Evolutionary conservation across 139 green algal genomes (phyloP), one percentile per base, ranked within the genome.

Genomic region (Pedinophyceae sp.): DNA sequence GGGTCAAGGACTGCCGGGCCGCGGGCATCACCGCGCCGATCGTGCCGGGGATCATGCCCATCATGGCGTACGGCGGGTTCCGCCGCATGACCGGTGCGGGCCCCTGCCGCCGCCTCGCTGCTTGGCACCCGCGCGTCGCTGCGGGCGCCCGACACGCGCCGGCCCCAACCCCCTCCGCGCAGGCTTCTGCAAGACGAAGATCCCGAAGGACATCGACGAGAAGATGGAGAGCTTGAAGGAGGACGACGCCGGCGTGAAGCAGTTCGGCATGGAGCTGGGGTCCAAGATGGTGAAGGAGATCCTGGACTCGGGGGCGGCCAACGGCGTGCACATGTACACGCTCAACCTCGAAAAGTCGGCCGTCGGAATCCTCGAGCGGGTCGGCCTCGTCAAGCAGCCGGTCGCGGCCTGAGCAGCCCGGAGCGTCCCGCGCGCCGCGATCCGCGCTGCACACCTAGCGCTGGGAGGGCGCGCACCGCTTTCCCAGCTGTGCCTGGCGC

Each of bases 71-170:
- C 50, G 77, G 76, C 27, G 89, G 89, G 50, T 97, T 97, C 80
- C 93, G 94, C 75, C 76, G 89, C 62, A 97, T 97, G 89, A 97
- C 89, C 43, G 64, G n/a, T n/a, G n/a, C n/a, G n/a, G n/a, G n/a
- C n/a, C n/a, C n/a, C n/a, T n/a, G n/a, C n/a, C n/a, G n/a, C n/a
- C n/a, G n/a, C n/a, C n/a, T n/a, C n/a, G n/a, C n/a, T n/a, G n/a
- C n/a, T n/a, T n/a, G n/a, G n/a, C n/a, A n/a, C n/a, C n/a, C n/a
- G n/a, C n/a, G n/a, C n/a, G n/a, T n/a, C n/a, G n/a, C n/a, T n/a
- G n/a, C n/a, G n/a, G n/a, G n/a, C n/a, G n/a, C n/a, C n/a, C n/a
- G n/a, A n/a, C n/a, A n/a, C n/a, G n/a, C n/a, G n/a, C n/a, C n/a
- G n/a, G n/a, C n/a, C n/a, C n/a, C n/a, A n/a, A n/a, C n/a, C n/a